Percentiles rank a stretch among this genome's conserved stretches.
phyloP scores from a whole-genome alignment of 2,329 filamentous ascomycete species.

The Hyphodiscus sp. region DNA sequence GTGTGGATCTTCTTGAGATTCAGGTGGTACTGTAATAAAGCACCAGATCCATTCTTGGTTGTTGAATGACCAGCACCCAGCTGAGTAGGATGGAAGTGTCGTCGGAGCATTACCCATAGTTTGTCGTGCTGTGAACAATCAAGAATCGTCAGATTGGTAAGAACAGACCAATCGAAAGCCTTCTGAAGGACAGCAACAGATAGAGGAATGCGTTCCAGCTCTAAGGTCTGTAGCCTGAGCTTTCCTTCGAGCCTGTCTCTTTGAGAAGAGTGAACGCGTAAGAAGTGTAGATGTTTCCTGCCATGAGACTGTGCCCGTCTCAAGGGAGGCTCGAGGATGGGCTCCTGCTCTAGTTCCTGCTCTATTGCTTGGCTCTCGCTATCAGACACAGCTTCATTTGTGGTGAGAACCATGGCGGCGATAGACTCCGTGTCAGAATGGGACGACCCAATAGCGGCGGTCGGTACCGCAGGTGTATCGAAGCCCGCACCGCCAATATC shows the following conservation, averaged over 20 bases:
- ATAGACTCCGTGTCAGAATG: background rate
- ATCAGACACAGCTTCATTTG: background rate
- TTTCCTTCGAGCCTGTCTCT: constrained; percentile 46
- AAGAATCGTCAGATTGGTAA: constrained; percentile 68
- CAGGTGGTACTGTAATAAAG: constrained; percentile 50
- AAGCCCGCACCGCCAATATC: constrained; percentile 13
- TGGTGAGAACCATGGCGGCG: background rate
- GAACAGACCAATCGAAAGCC: constrained; percentile 66
- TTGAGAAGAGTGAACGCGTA: constrained; percentile 20
- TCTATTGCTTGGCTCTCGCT: constrained; percentile 1
- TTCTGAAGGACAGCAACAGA: constrained; percentile 64
- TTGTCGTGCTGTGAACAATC: constrained; percentile 66
- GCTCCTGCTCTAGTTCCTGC: constrained; percentile 4
- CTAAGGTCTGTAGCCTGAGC: constrained; percentile 62
- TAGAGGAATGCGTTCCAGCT: constrained; percentile 69
- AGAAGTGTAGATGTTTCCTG: constrained; percentile 20
- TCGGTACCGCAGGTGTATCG: background rate
- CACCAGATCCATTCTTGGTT: constrained; percentile 27
- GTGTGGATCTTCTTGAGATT: constrained; percentile 70
- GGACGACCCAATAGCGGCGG: background rate
- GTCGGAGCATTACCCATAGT: constrained; percentile 66
- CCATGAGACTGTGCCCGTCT: constrained; percentile 21
- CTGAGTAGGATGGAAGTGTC: constrained; percentile 47
- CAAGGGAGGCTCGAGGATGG: constrained; percentile 14
- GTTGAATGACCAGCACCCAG: constrained; percentile 20